Percentiles rank a stretch among this genome's conserved stretches.
Conservation (phyloP, 305 asterid genomes). For the Fraxinus albicans region DNA sequence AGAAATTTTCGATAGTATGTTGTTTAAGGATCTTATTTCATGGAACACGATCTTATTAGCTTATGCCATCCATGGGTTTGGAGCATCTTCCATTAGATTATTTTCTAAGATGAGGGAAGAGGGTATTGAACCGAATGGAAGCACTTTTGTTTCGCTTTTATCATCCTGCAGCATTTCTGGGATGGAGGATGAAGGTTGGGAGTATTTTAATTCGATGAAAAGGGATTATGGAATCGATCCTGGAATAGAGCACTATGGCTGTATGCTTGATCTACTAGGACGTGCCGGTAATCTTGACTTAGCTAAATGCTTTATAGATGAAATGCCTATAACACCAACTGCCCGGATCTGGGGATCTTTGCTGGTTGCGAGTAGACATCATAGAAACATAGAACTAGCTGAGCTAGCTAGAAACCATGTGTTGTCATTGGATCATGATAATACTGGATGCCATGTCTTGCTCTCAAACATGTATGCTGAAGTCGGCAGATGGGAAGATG, state of each 20-base stretch:
- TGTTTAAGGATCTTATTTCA: conserved; percentile 47
- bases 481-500: conserved; percentile 57
- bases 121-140: conserved; percentile 46
- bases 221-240: conserved; percentile 49
- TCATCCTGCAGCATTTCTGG: conserved; percentile 59
- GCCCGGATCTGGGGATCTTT: conserved; percentile 69
- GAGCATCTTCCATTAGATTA: conserved; percentile 36
- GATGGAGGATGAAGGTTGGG: conserved; percentile 49
- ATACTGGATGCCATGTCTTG: conserved; percentile 55
- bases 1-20: conserved; percentile 37
- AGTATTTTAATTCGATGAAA: conserved; percentile 49
- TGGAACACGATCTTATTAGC: conserved; percentile 73
- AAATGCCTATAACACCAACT: conserved; percentile 55
- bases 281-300: conserved; percentile 51
- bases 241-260: conserved; percentile 67
- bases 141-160: conserved; percentile 59
- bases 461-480: conserved; percentile 67
- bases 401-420: conserved; percentile 47
- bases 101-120: conserved; percentile 42
- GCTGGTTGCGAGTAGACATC: conserved; percentile 52
- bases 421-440: conserved; percentile 38
- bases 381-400: conserved; percentile 50
- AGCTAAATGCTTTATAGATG: conserved; percentile 48
- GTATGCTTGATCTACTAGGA: conserved; percentile 62
- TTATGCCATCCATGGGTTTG: conserved; percentile 60